Evolutionary conservation across 257 asterid species (phyloP), one percentile per base, ranked within the genome.

Genomic region (Solanum clarkiae): DNA sequence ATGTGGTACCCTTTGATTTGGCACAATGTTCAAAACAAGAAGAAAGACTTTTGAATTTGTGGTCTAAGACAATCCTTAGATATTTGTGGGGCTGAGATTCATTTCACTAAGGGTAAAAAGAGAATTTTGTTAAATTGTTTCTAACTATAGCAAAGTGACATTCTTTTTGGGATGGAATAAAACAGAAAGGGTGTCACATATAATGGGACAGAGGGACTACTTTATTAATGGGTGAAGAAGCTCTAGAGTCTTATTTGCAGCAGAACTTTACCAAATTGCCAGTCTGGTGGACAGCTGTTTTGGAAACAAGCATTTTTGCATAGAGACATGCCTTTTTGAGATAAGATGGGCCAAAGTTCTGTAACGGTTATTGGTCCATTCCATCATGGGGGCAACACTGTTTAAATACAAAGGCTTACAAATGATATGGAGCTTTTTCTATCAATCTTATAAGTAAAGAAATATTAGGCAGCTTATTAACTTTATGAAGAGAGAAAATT

Each of bases 371-470:
- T 94, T 93, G 5, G 98, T 94, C 92, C 87, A 93, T 2, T 96
- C 98, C 99, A 96, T 96, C 99, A 96, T 96, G 26, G 98, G 99
- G 63, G 98, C 97, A 86, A 93, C 88, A 90, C 99, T 96, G 92
- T 51, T 63, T 2, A 11, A 15, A 44, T 24, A 65, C 56, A 60
- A 63, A 26, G 14, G 80, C 36, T 66, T 83, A 6, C 40, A 49
- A 22, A 47, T 49, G 22, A 11, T n/a, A 22, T 4, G 36, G 81
- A 24, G 9, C 20, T 14, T 2, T 77, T 74, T 2, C 26, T 51
- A 7, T 24, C n/a, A n/a, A 20, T n/a, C 66, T 10, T 24, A 2
- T 51, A 77, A 77, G 40, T 16, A 26, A 51, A 2, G 14, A 51
- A 15, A 51, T 51, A 51, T 3, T 13, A 15, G 22, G 22, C 63